phyloP scores from a whole-genome alignment of 805 yeast species.

The Ogataea haglerorum region DNA sequence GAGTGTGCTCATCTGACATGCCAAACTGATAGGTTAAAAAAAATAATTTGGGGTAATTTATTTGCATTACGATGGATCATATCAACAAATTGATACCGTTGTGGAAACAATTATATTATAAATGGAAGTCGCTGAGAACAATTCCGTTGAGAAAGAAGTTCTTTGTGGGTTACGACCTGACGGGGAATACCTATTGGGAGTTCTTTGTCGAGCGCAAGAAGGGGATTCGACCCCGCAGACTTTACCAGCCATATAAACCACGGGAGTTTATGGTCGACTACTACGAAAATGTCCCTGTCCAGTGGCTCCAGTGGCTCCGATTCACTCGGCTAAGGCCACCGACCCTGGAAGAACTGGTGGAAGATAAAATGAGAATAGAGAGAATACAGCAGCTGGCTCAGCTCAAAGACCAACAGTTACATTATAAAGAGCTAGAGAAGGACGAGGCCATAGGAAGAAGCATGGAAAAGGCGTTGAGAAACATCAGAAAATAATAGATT shows the following conservation, averaged over 20 bases:
- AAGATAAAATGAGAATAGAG: constrained; percentile 55
- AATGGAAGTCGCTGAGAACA: constrained; percentile 57
- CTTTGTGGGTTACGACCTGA: constrained; percentile 75
- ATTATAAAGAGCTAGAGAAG: constrained; percentile 14
- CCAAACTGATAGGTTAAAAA: constrained; percentile 6
- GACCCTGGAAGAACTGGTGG: constrained; percentile 54
- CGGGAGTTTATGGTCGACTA: constrained; percentile 54
- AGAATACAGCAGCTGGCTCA: constrained; percentile 48
- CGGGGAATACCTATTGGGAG: constrained; percentile 87
- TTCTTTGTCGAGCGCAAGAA: constrained; percentile 47
- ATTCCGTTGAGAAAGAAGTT: constrained; percentile 69
- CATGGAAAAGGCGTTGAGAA: constrained; percentile 24
- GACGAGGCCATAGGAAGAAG: constrained; percentile 21
- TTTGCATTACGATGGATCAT: constrained; percentile 41
- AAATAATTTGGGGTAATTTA: background rate
- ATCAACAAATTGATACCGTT: constrained; percentile 46
- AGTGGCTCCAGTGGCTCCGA: constrained; percentile 82
- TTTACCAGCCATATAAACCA: constrained; percentile 52
- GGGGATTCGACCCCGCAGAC: constrained; percentile 50
- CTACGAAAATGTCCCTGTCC: constrained; percentile 57
- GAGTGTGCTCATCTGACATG: constrained; percentile 14
- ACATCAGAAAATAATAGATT: constrained; percentile 3
- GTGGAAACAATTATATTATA: constrained; percentile 47
- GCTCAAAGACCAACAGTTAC: constrained; percentile 44
- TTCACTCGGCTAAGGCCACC: constrained; percentile 61